Base-by-base conservation (phyloP, 208 protist species). In the Trypanosoma theileri region DNA sequence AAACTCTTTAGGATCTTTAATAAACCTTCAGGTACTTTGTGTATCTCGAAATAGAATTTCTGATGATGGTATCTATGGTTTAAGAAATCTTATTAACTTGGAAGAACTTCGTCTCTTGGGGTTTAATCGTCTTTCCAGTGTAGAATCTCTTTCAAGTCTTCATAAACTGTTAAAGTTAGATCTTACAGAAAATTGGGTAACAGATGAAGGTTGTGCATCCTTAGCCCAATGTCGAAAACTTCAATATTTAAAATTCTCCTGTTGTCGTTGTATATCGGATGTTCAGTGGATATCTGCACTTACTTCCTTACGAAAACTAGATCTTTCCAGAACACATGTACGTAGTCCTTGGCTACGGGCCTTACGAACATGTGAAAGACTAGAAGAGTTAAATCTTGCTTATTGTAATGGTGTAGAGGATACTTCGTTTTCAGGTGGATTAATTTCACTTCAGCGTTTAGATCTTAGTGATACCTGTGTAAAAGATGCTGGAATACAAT, bases 31-130 rank as follows among this genome's bases (percentile, higher is more conserved):
- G 54, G 73, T 67, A 4, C 75, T 93, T 9, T 66, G 56, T 14
- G 59, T 93, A 52, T 80, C 82, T 10, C 67, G 79, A 41, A 89
- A 76, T 48, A 77, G 82, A 44, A 66, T 89, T 17, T 77, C 77
- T 13, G 79, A 89, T 22, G 74, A 68, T 14, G 79, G 88, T 50
- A 76, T 92, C 71, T 59, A 69, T 19, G 57, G 65, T 73, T 66
- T 94, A 26, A 59, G 61, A 16, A 48, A 73, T 17, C 84, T 81
- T 48, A 63, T 58, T 16, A 62, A 81, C 4, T 80, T 94, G 8
- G 71, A 79, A 9, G 80, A 86, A 58, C 66, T 94, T 8, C 79
- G 86, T 57, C 53, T 92, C 16, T 55, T 82, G 46, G 75, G 80
- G 8, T 80, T 92, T 24, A 82, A 79, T 31, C 79, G 80, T 44